Conservation (phyloP, 2,329 filamentous ascomycete species). For the Sporothrix euskadiensis region DNA sequence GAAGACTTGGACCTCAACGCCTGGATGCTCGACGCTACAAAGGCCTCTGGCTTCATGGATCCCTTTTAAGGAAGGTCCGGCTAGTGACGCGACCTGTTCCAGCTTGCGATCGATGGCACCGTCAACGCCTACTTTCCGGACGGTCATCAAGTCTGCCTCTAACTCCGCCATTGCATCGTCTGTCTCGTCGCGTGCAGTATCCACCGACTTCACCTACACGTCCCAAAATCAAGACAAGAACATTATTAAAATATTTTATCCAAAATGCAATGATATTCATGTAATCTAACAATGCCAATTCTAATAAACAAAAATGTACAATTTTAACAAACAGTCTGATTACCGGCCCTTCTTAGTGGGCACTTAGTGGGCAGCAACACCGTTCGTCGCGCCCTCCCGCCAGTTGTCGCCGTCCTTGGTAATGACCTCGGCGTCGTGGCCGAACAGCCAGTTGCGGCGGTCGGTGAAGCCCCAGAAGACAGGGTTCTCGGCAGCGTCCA, state of each 20-base stretch:
- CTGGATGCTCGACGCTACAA: conserved; percentile 15
- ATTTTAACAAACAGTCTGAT: neutral
- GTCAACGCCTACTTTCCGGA: conserved; percentile 4
- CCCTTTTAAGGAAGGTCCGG: neutral
- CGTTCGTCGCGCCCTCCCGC: conserved; percentile 10
- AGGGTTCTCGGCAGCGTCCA: conserved; percentile 32
- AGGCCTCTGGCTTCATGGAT: neutral
- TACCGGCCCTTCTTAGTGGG: neutral
- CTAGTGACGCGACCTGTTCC: conserved; percentile 13
- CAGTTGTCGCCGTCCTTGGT: conserved; percentile 29
- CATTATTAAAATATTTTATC: neutral
- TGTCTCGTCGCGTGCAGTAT: no score
- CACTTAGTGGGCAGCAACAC: conserved; percentile 4
- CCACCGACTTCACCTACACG: no score
- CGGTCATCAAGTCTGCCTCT: no score
- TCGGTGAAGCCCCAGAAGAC: conserved; percentile 36
- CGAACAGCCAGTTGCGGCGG: conserved; percentile 42
- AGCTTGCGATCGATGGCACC: conserved; percentile 22
- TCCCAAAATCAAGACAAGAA: neutral
- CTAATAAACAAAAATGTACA: neutral
- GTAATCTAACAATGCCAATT: neutral
- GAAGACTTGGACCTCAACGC: conserved; percentile 2
- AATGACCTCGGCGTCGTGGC: conserved; percentile 34
- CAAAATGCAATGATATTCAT: neutral
- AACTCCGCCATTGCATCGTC: no score